Evolutionary conservation across 169 alveolate genomes (phyloP), one percentile per base, ranked within the genome.

Genomic region (Plasmodium gaboni): DNA sequence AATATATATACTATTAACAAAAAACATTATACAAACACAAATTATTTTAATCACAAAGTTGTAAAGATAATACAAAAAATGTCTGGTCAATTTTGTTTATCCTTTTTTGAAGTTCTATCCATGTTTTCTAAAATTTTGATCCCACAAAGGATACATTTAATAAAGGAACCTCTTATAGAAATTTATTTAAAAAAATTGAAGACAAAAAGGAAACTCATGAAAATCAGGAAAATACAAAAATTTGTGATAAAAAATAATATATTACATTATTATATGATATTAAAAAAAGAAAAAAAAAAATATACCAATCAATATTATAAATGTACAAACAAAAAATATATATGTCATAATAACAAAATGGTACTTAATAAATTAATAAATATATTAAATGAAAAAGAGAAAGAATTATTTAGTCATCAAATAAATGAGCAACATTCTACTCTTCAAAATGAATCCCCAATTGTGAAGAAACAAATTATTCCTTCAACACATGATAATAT

Each of bases 51-150:
- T 2, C 67, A 80, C 22, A 67, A 55, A 48, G 19, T 38, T 46
- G 15, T 55, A 70, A 26, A 60, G 10, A 80, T 65, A 48, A 38
- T 38, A 6, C 46, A 38, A 38, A 38, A 38, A 5, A 38, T 38
- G 9, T 38, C 46, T 5, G 1, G 7, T 38, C 46, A 38, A 38
- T 80, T 67, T 48, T 67, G 48, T 60, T 80, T 80, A 67, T 61
- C 90, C 17, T 55, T 67, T 71, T 68, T 80, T 57, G 83, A 80
- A 67, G 63, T 80, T 55, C 57, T 80, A 32, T 32, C 90, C 24
- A 67, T 80, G 24, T 67, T 80, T 80, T 51, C 83, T 1, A 67
- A 80, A 22, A 80, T 71, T 59, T 24, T 80, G 50, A 80, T 67
- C 71, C 42, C 73, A 1, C 42, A 46, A 32, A 80, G 68, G 24